Percentiles rank a stretch among this genome's conserved stretches.
These are phyloP conservation scores for Nematodospora valgi DNA, from an alignment of 805 yeast genomes.

Conservation along the genomic window DNA sequence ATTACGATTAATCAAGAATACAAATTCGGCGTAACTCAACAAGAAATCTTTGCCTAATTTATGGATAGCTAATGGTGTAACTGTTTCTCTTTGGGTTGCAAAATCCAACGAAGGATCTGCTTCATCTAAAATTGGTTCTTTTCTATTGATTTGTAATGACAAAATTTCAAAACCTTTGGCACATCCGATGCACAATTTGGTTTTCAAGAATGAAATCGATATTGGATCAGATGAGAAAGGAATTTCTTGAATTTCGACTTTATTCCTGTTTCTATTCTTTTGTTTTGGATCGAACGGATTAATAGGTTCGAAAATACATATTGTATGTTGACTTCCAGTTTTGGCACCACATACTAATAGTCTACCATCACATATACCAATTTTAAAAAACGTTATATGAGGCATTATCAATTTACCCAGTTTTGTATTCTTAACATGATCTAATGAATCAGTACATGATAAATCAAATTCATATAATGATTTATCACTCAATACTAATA, in stretches of 20 bases:
- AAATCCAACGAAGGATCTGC: constrained; percentile 97
- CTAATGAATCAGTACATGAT: constrained; percentile 46
- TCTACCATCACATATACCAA: constrained; percentile 88
- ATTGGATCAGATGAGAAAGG: constrained; percentile 86
- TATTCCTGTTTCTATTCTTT: constrained; percentile 50
- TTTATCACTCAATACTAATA: constrained; percentile 80
- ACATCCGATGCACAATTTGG: constrained; percentile 91
- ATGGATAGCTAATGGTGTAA: constrained; percentile 89
- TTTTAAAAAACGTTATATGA: constrained; percentile 88
- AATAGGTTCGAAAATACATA: constrained; percentile 84
- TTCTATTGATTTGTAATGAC: constrained; percentile 75
- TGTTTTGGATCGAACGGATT: constrained; percentile 53
- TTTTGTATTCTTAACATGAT: constrained; percentile 50
- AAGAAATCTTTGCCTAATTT: constrained; percentile 85
- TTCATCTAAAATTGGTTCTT: constrained; percentile 91
- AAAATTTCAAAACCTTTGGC: constrained; percentile 95
- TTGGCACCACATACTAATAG: constrained; percentile 88
- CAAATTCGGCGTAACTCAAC: constrained; percentile 86
- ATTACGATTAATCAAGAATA: constrained; percentile 88
- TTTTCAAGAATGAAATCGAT: constrained; percentile 83
- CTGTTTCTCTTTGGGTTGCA: constrained; percentile 71
- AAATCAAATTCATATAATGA: constrained; percentile 73
- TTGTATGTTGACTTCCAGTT: constrained; percentile 72
- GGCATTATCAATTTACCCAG: constrained; percentile 74
- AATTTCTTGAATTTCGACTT: constrained; percentile 69